Evolutionary conservation across 1,284 basidiomycete species (phyloP).

Genomic region (Cutaneotrichosporon sp.): DNA sequence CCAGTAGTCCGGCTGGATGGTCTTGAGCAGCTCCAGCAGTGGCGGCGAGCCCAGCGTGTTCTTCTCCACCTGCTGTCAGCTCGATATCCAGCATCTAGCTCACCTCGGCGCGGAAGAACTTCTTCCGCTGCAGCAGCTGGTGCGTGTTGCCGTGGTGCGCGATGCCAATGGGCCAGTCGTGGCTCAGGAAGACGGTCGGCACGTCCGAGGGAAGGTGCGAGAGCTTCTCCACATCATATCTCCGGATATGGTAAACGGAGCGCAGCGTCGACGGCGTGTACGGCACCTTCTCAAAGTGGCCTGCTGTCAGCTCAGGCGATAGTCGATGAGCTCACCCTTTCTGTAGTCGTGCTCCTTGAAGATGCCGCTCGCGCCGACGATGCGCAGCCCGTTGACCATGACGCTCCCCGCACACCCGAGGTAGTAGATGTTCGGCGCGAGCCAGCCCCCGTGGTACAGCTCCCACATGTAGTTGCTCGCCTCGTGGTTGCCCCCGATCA

Average conservation of each 20-base stretch:
- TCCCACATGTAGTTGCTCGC: conserved; percentile 98
- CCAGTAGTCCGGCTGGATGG: conserved; percentile 86
- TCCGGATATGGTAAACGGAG: conserved; percentile 88
- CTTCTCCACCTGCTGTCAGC: conserved; percentile 56
- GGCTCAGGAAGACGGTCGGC: conserved; percentile 76
- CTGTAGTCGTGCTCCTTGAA: conserved; percentile 81
- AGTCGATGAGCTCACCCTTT: conserved; percentile 60
- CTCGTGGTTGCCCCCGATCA: conserved; percentile 98
- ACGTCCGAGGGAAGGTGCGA: conserved; percentile 52
- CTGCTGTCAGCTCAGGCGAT: conserved; percentile 31
- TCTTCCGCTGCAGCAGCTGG: conserved; percentile 72
- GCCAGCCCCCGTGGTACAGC: conserved; percentile 93
- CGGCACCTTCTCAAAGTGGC: conserved; percentile 60
- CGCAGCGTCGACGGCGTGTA: conserved; percentile 68
- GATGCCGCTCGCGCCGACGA: conserved; percentile 90
- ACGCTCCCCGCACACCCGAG: conserved; percentile 90
- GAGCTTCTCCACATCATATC: conserved; percentile 78
- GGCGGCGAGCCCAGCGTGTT: conserved; percentile 87
- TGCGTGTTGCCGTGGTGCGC: conserved; percentile 74
- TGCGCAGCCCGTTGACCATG: conserved; percentile 78
- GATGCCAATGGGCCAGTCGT: conserved; percentile 94
- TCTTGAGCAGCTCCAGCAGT: conserved; percentile 72
- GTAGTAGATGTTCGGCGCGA: conserved; percentile 97
- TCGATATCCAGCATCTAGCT: not conserved
- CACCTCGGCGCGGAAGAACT: conserved; percentile 75